phyloP scores from a whole-genome alignment of 306 rosid species.

The Acmispon strigosus region DNA sequence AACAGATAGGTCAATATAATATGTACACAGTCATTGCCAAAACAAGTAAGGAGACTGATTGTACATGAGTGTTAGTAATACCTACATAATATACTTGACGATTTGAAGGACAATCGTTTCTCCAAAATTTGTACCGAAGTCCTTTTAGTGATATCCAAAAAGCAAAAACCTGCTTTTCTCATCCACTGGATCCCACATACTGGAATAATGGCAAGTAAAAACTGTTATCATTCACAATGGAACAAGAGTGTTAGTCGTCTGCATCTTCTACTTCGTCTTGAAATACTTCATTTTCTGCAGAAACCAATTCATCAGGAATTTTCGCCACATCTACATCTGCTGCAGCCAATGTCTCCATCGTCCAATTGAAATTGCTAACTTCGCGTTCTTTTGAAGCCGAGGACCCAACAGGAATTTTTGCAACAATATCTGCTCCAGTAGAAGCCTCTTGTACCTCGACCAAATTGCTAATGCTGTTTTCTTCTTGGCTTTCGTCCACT shows the following conservation, averaged over 20 bases:
- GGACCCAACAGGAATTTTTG: background rate
- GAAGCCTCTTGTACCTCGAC: conserved; percentile 15
- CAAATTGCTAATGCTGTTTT: background rate
- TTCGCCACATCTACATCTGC: background rate
- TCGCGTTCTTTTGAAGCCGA: background rate
- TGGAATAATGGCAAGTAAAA: background rate
- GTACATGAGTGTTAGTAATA: background rate
- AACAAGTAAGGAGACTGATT: background rate
- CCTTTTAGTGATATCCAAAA: background rate
- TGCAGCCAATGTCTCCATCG: conserved; percentile 8
- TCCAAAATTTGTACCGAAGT: background rate
- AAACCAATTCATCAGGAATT: background rate
- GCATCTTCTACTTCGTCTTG: conserved; percentile 2
- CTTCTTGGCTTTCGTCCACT: conserved; percentile 52
- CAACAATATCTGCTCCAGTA: conserved; percentile 1
- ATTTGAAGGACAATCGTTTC: background rate
- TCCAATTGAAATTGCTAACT: background rate
- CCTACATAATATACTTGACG: background rate
- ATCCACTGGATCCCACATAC: background rate
- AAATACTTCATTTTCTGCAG: conserved; percentile 6
- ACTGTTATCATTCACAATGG: background rate
- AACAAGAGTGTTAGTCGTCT: conserved; percentile 5
- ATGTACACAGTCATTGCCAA: background rate
- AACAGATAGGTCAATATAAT: background rate
- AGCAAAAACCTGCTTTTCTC: background rate